A percentile compares a stretch with the other conserved stretches of the same genome.
phyloP scores from a whole-genome alignment of 345 rosid genomes.

The Eucalyptus dawsonii region DNA sequence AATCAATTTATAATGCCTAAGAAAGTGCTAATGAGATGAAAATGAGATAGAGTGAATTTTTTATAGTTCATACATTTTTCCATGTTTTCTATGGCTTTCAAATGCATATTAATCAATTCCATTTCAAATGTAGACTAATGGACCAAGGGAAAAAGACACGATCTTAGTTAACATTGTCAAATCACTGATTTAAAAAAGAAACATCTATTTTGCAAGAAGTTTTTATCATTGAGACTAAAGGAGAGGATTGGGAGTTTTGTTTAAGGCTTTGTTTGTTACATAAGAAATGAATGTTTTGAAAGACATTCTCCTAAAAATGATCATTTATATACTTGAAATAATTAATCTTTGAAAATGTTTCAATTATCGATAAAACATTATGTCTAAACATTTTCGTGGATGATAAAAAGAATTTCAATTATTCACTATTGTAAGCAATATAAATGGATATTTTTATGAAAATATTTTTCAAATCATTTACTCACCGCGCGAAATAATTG shows the following conservation, averaged over 20 bases:
- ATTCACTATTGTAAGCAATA: too few relatives aligned
- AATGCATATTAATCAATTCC: not conserved
- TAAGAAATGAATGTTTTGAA: too few relatives aligned
- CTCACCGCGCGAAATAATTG: fast-evolving
- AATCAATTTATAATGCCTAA: not conserved
- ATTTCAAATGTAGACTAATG: too few relatives aligned
- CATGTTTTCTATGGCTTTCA: not conserved
- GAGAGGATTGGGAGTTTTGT: not conserved
- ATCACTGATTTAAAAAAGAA: not conserved
- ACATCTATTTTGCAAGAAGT: not conserved
- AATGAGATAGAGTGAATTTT: not conserved
- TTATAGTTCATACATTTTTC: not conserved
- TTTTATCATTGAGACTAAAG: not conserved
- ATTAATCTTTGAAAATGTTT: not conserved
- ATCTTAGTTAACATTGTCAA: too few relatives aligned
- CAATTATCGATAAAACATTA: too few relatives aligned
- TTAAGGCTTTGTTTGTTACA: fast-evolving
- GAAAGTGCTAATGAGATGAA: not conserved
- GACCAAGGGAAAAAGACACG: too few relatives aligned
- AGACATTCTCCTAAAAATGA: too few relatives aligned
- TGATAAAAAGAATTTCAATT: too few relatives aligned
- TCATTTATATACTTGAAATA: not conserved
- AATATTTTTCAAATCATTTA: too few relatives aligned
- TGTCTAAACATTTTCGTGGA: too few relatives aligned
- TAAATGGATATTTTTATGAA: too few relatives aligned